phyloP scores from a whole-genome alignment of 2,329 filamentous ascomycete species.

The Alternaria viburni region DNA sequence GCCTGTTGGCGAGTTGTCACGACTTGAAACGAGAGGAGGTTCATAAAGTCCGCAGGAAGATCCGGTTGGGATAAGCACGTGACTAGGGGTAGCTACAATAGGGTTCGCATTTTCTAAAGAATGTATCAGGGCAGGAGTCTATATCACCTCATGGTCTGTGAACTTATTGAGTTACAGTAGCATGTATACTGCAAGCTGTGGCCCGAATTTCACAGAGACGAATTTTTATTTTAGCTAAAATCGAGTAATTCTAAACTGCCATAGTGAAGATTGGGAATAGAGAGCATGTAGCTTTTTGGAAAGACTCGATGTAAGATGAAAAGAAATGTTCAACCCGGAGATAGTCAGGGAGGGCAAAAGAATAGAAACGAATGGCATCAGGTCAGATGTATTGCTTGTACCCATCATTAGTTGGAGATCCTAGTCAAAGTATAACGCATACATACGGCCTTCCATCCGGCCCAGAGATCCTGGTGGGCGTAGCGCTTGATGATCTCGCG shows the following conservation, averaged over 20 bases:
- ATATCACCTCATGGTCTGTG: accelerated
- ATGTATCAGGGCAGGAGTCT: not conserved
- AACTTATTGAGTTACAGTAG: accelerated
- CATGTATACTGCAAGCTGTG: not conserved
- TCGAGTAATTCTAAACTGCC: not conserved
- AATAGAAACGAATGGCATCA: not conserved
- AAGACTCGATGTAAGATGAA: not conserved
- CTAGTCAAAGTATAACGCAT: too few relatives aligned
- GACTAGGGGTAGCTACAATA: not conserved
- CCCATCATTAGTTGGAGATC: not conserved
- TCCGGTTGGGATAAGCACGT: not conserved
- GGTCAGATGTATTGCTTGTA: not conserved
- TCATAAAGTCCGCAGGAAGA: not conserved
- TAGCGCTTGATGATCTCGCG: not conserved
- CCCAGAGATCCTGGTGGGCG: not conserved
- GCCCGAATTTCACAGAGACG: not conserved
- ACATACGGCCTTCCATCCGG: not conserved
- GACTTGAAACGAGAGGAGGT: not conserved
- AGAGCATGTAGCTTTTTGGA: not conserved
- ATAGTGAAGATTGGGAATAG: not conserved
- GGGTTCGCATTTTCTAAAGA: not conserved
- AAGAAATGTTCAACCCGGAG: not conserved
- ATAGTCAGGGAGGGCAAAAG: not conserved
- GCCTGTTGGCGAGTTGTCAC: not conserved
- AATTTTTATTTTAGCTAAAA: not conserved